Conservation (phyloP, 139 green algal genomes). For the Pedinophyceae sp. region DNA sequence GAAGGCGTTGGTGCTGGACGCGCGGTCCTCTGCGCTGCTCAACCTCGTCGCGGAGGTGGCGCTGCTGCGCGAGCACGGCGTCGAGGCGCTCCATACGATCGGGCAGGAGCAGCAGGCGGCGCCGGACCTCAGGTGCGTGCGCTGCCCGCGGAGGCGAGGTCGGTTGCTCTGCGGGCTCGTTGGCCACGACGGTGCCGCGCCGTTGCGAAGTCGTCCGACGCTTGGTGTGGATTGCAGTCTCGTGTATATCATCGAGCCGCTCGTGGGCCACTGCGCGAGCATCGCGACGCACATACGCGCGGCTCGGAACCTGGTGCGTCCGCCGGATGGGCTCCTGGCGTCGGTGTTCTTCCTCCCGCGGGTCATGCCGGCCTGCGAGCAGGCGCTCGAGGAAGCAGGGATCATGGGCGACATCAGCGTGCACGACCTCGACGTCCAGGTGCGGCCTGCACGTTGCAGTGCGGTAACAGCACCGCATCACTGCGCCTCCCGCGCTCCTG, state of each 20-base stretch:
- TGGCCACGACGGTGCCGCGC: too few species aligned
- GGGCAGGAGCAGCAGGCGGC: too few species aligned
- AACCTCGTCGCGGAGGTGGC: background rate
- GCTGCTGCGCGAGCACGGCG: background rate
- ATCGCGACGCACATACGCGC: background rate
- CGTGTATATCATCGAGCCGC: too few species aligned
- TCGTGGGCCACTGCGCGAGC: background rate
- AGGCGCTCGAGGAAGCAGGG: background rate
- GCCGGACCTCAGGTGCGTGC: too few species aligned
- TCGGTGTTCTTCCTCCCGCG: background rate
- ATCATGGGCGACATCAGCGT: background rate
- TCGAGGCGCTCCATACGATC: too few species aligned
- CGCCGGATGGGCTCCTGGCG: background rate
- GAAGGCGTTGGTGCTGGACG: background rate
- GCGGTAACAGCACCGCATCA: too few species aligned
- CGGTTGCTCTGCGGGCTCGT: too few species aligned
- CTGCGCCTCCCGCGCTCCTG: too few species aligned
- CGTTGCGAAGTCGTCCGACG: background rate
- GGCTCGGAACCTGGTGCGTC: background rate
- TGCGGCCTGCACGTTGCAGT: too few species aligned
- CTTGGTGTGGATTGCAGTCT: background rate
- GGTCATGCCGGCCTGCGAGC: background rate
- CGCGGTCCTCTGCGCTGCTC: background rate
- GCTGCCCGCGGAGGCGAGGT: too few species aligned
- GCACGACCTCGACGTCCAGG: background rate